phyloP scores from a whole-genome alignment of 495 filamentous ascomycete species.

The Hypomontagnella submonticulosa region DNA sequence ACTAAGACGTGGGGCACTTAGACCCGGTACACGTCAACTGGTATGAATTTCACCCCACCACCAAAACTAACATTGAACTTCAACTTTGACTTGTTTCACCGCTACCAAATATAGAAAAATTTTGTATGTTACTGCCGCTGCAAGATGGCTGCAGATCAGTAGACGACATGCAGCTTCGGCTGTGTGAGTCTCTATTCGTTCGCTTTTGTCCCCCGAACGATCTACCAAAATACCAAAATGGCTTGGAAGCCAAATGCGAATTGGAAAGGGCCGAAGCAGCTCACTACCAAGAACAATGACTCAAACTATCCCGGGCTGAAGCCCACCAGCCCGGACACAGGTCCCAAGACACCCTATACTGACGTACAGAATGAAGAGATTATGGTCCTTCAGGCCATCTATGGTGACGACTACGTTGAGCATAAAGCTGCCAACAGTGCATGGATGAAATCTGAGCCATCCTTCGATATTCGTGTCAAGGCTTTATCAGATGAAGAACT shows the following conservation, averaged over 20 bases:
- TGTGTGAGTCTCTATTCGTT: constrained; percentile 48
- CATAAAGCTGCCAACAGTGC: constrained; percentile 76
- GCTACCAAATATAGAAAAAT: constrained; percentile 24
- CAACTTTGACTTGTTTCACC: constrained; percentile 29
- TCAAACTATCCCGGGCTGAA: constrained; percentile 57
- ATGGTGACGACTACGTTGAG: constrained; percentile 87
- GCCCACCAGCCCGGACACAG: constrained; percentile 48
- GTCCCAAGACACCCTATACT: constrained; percentile 72
- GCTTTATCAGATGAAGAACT: constrained; percentile 75
- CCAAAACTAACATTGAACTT: constrained; percentile 7
- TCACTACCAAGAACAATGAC: constrained; percentile 49
- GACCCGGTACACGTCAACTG: constrained; percentile 21
- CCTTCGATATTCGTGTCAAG: constrained; percentile 81
- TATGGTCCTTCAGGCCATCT: constrained; percentile 88
- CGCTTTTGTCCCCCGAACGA: constrained; percentile 31
- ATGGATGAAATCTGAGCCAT: constrained; percentile 91
- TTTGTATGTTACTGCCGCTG: constrained; percentile 26
- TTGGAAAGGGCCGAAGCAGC: constrained; percentile 54
- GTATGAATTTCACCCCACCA: constrained; percentile 32
- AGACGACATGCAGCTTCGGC: constrained; percentile 47
- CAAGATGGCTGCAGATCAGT: constrained; percentile 47
- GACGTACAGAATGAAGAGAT: constrained; percentile 89
- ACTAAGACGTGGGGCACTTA: constrained; percentile 20
- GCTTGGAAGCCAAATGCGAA: constrained; percentile 55
- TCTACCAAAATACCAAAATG: constrained; percentile 51